Base-by-base conservation (phyloP, 1,284 basidiomycete genomes). In the Vanrija humicola region DNA sequence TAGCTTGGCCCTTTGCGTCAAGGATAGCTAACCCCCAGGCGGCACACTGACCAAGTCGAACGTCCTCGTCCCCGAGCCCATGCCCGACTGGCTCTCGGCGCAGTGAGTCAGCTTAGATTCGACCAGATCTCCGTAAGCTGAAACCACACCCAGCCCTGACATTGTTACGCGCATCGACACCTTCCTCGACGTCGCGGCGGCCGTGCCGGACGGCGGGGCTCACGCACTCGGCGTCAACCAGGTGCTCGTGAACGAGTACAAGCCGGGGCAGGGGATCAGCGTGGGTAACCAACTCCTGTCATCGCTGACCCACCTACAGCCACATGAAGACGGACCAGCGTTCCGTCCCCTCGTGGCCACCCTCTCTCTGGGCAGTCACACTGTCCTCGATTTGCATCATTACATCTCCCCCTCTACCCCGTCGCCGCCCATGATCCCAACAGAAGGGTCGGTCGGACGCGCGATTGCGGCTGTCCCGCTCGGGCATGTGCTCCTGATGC, bases 331-430 rank as follows among this genome's bases (percentile, higher is more conserved):
- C 70, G 93, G 94, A 0, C 86, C 88, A 0, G 84, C 88, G 4
- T 97, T 96, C 77, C 80, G 86, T 65, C 89, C 92, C 0, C 85
- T 88, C 6, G 93, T 97, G 0, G 88, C 90, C 1, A 97, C 93
- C 10, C 79, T 97, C 54, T 93, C 91, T 12, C 79, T 97, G 51
- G 88, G 87, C 28, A 88, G 89, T 0, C 87, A 92, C 74, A 81
- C 88, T 1, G 79, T 92, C 45, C 87, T 97, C 65, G 85, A 95
- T 74, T 86, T 95, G 69, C 90, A 90, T 72, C 82, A 81, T 55
- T 93, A 90, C 61, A 66, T 77, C 1, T 71, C 74, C 1, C 59
- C 64, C 1, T 65, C 67, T 3, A 50, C 64, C 5, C 72, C 73
- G 12, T 74, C 72, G 1, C 75, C 75, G 21, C 75, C 69, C 9